Conservation (phyloP, 495 filamentous ascomycete genomes). For the Penicillium robsamsonii region DNA sequence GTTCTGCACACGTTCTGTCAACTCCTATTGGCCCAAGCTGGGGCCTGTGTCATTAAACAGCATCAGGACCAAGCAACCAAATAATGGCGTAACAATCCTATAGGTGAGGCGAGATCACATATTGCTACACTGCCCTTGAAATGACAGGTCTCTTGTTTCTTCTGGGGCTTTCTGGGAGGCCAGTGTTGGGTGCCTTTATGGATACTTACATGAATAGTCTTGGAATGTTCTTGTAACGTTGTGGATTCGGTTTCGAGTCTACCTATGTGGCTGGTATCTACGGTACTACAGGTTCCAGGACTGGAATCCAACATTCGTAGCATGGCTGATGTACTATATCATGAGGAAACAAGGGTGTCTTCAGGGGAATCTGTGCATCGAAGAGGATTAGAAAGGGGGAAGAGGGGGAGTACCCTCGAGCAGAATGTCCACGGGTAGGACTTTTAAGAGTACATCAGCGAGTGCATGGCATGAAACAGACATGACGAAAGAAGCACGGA, state of each 20-base stretch:
- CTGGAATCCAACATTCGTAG: constrained; percentile 18
- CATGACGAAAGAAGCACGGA: constrained; percentile 10
- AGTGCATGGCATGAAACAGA: constrained; percentile 19
- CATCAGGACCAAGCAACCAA: too few species aligned
- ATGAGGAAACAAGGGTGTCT: constrained; percentile 16
- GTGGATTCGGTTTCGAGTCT: not conserved
- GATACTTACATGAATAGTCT: not conserved
- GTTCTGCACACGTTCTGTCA: too few species aligned
- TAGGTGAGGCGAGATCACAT: too few species aligned
- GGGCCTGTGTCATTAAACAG: too few species aligned
- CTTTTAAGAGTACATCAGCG: constrained; percentile 37
- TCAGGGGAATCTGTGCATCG: constrained; percentile 37
- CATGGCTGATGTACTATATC: constrained; percentile 33
- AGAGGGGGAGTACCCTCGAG: constrained; percentile 4
- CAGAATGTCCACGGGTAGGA: constrained; percentile 17
- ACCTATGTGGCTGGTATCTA: not conserved
- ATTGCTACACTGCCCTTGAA: too few species aligned
- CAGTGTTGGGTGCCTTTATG: not conserved
- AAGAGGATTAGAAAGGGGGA: constrained; percentile 24
- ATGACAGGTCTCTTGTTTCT: not conserved
- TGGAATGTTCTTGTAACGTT: not conserved
- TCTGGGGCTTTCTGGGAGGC: not conserved
- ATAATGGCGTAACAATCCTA: too few species aligned
- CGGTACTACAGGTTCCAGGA: not conserved
- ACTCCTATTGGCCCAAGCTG: too few species aligned